phyloP scores from a whole-genome alignment of 371 early-diverging fungal genomes.

The Mortierella sp. region DNA sequence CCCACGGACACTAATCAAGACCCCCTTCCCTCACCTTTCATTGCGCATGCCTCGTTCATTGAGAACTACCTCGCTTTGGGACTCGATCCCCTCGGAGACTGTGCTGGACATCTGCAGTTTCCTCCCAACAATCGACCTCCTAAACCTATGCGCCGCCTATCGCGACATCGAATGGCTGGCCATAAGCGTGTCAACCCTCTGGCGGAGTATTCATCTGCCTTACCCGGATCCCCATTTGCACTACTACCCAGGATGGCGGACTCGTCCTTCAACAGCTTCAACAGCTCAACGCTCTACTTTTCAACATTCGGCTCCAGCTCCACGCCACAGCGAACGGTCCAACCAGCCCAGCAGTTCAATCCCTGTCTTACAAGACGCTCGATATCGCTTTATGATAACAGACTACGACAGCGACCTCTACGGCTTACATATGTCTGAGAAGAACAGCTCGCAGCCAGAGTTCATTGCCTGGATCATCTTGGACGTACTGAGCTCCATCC shows the following conservation, averaged over 20 bases:
- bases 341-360: neutral
- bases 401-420: conserved; percentile 19
- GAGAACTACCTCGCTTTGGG: conserved; percentile 24
- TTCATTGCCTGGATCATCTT: conserved; percentile 36
- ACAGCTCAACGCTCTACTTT: neutral
- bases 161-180: conserved; percentile 15
- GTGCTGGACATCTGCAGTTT: conserved; percentile 21
- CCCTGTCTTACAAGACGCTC: conserved; percentile 14
- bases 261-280: neutral
- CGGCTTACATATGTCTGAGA: conserved; percentile 17
- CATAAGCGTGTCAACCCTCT: conserved; percentile 11
- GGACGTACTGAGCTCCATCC: conserved; percentile 28
- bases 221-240: conserved; percentile 35
- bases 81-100: conserved; percentile 24
- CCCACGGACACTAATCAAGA: neutral
- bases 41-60: neutral
- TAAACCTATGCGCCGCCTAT: conserved; percentile 34
- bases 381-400: conserved; percentile 20
- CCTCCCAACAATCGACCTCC: conserved; percentile 28
- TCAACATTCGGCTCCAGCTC: neutral
- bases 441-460: neutral
- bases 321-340: neutral
- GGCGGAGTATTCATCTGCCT: conserved; percentile 31
- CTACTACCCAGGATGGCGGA: conserved; percentile 37
- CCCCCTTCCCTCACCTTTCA: too few relatives aligned